Conservation (phyloP, 1,284 basidiomycete species). For the Puccinia hordei region DNA sequence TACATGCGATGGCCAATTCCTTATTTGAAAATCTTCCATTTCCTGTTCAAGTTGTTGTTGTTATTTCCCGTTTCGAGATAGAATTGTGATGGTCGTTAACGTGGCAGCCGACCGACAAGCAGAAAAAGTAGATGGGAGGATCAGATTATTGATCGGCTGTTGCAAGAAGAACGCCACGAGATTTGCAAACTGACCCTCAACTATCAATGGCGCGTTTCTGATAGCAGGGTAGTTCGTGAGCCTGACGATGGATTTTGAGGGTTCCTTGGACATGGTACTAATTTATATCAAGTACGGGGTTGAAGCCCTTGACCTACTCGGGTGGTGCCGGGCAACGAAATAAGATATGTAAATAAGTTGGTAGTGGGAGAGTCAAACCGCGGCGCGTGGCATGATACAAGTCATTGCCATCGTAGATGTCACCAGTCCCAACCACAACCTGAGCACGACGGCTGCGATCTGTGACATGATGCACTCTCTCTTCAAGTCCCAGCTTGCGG, state of each 20-base stretch:
- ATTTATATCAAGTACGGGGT: no score
- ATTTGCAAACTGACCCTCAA: slow-evolving; percentile 38
- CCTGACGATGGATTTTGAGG: background rate
- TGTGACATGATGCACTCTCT: no score
- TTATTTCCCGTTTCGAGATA: background rate
- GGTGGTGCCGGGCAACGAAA: no score
- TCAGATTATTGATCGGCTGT: no score
- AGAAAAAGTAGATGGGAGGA: background rate
- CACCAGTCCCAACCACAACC: no score
- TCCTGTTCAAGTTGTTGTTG: slow-evolving; percentile 7
- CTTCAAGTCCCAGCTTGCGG: no score
- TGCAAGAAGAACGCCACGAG: background rate
- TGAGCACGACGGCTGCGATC: no score
- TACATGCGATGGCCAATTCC: slow-evolving; percentile 10
- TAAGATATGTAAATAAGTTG: no score
- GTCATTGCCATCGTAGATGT: no score
- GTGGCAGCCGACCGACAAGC: background rate
- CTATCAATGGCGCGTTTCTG: slow-evolving; percentile 31
- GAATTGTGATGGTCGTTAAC: background rate
- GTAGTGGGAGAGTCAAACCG: no score
- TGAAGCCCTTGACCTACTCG: no score
- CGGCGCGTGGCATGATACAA: no score
- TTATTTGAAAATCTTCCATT: slow-evolving; percentile 48
- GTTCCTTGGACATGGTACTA: slow-evolving; percentile 19
- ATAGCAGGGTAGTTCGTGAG: slow-evolving; percentile 43